phyloP scores from a whole-genome alignment of 345 rosid genomes.

The Heritiera littoralis region DNA sequence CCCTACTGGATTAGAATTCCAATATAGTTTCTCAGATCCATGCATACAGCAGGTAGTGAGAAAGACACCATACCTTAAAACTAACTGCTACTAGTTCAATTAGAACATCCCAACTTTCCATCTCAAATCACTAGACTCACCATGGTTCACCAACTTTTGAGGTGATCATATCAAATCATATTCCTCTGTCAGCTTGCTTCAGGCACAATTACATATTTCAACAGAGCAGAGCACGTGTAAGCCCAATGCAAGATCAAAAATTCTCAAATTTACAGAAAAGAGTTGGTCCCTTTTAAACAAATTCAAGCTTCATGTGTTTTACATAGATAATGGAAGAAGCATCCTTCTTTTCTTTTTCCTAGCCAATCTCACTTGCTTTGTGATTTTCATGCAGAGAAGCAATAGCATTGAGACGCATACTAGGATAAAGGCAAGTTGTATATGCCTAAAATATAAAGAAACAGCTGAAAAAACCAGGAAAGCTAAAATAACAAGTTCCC shows the following conservation, averaged over 20 bases:
- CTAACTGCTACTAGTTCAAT: conserved; percentile 13
- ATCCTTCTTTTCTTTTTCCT: conserved; percentile 93
- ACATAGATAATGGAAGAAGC: conserved; percentile 98
- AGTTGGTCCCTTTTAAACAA: conserved; percentile 12
- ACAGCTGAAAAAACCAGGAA: conserved; percentile 90
- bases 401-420: conserved; percentile 67
- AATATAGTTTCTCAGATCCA: conserved; percentile 12
- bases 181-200: conserved; percentile 23
- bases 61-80: conserved; percentile 13
- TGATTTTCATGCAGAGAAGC: conserved; percentile 77
- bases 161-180: conserved; percentile 25
- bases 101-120: conserved; percentile 23
- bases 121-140: conserved; percentile 14
- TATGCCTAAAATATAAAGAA: conserved; percentile 74
- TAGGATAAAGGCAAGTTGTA: conserved; percentile 67
- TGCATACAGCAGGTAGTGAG: conserved; percentile 13
- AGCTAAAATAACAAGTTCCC: conserved; percentile 88
- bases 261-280: conserved; percentile 29
- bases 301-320: conserved; percentile 20
- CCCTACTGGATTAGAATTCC: background rate
- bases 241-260: conserved; percentile 18
- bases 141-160: conserved; percentile 11
- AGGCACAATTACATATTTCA: conserved; percentile 22
- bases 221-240: conserved; percentile 2
- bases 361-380: conserved; percentile 77